Evolutionary conservation across 148 eudicot genomes (phyloP).

Genomic region (Selenicereus undatus): DNA sequence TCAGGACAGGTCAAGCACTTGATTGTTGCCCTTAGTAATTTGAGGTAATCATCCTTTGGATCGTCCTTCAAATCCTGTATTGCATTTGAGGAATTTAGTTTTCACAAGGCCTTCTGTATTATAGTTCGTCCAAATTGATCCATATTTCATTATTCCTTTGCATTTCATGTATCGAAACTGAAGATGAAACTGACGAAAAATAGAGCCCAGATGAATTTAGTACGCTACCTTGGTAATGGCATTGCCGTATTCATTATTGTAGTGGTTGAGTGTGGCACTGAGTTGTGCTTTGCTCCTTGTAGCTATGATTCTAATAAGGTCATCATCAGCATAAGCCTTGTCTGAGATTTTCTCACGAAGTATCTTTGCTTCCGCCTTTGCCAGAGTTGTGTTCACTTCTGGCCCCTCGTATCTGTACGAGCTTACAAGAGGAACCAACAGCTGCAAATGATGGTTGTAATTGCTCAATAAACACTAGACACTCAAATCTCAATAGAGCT

Average conservation of each 20-base stretch:
- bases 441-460: constrained; percentile 32
- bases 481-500: too few relatives aligned
- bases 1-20: constrained; percentile 81
- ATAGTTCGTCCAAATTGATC: too few relatives aligned
- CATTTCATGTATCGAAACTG: too few relatives aligned
- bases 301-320: constrained; percentile 65
- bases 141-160: too few relatives aligned
- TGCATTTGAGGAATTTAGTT: not conserved
- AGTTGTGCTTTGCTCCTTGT: constrained; percentile 93
- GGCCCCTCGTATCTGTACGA: constrained; percentile 83
- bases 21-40: constrained; percentile 60
- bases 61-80: constrained; percentile 64
- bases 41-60: constrained; percentile 62
- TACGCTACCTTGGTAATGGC: constrained; percentile 84
- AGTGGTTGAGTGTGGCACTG: constrained; percentile 76
- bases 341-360: constrained; percentile 74
- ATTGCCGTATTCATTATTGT: constrained; percentile 67
- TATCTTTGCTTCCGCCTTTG: constrained; percentile 78
- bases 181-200: too few relatives aligned
- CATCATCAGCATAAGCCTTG: constrained; percentile 72
- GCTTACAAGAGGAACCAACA: constrained; percentile 73
- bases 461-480: not conserved
- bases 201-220: not conserved
- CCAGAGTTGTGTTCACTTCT: constrained; percentile 66
- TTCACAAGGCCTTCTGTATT: not conserved